Conservation (phyloP, 441 rosid species). For the Eutrema salsugineum region DNA sequence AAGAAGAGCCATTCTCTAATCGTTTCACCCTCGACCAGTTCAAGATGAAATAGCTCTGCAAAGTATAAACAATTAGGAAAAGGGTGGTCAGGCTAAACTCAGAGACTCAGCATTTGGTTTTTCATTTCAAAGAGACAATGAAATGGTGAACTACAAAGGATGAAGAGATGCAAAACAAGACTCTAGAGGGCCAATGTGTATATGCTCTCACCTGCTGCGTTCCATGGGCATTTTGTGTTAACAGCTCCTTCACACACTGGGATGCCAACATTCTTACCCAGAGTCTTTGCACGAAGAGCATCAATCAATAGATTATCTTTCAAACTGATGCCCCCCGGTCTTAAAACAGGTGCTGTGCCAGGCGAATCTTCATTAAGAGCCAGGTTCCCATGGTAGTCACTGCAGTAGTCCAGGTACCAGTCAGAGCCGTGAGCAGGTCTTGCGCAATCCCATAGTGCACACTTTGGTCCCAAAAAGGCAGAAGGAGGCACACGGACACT, state of each 20-base stretch:
- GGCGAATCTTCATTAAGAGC: constrained; percentile 47
- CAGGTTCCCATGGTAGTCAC: constrained; percentile 49
- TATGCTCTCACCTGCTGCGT: constrained; percentile 42
- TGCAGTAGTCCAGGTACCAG: constrained; percentile 50
- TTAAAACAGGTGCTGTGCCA: constrained; percentile 49
- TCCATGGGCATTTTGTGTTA: constrained; percentile 64
- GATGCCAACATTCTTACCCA: constrained; percentile 64
- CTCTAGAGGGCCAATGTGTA: background rate
- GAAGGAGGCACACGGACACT: constrained; percentile 52
- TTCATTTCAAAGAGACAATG: background rate
- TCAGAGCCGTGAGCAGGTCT: constrained; percentile 63
- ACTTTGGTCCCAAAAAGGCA: constrained; percentile 62
- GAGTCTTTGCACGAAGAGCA: constrained; percentile 51
- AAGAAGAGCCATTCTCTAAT: constrained; percentile 68
- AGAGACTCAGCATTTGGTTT: background rate
- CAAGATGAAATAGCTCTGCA: constrained; percentile 57
- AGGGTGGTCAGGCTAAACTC: background rate
- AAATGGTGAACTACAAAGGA: background rate
- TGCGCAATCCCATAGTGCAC: constrained; percentile 73
- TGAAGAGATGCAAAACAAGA: background rate
- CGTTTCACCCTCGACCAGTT: constrained; percentile 51
- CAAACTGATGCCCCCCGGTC: constrained; percentile 58
- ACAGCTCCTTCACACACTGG: constrained; percentile 73
- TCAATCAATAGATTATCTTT: constrained; percentile 52
- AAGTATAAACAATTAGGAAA: background rate